phyloP scores from a whole-genome alignment of 139 green algal species.

The Pleodorina starrii region DNA sequence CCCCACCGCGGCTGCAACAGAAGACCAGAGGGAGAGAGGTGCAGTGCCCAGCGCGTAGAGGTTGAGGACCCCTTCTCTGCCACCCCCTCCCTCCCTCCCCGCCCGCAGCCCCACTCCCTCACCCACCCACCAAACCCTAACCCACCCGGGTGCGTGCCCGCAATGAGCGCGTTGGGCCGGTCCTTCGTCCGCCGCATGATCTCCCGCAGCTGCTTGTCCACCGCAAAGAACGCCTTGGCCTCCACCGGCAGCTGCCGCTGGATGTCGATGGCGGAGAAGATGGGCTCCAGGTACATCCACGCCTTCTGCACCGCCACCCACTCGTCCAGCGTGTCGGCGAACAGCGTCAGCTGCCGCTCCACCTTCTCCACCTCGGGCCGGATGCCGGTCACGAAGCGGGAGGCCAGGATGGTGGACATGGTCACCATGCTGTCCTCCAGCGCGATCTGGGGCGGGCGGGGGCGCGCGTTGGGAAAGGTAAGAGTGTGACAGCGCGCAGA shows the following conservation, averaged over 20 bases:
- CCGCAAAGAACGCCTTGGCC: conserved; percentile 80
- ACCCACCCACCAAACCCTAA: no score
- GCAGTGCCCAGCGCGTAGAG: no score
- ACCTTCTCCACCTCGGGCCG: conserved; percentile 84
- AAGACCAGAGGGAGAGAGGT: no score
- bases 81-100: no score
- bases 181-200: conserved; percentile 88
- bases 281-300: conserved; percentile 94
- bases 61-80: no score
- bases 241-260: conserved; percentile 87
- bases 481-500: not conserved
- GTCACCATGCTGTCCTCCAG: conserved; percentile 91
- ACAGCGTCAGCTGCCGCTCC: conserved; percentile 78
- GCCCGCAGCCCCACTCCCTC: no score
- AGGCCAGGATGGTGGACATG: conserved; percentile 88
- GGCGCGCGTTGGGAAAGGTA: not conserved
- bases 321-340: conserved; percentile 82
- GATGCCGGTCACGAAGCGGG: conserved; percentile 83
- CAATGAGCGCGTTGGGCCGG: conserved; percentile 77
- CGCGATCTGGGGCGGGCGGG: conserved; percentile 51
- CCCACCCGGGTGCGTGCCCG: conserved; percentile 53
- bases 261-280: conserved; percentile 89
- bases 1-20: no score
- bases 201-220: conserved; percentile 88
- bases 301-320: conserved; percentile 84